These are phyloP conservation scores for Populus deltoides DNA, from an alignment of 345 rosid genomes.

Conservation along the genomic window DNA sequence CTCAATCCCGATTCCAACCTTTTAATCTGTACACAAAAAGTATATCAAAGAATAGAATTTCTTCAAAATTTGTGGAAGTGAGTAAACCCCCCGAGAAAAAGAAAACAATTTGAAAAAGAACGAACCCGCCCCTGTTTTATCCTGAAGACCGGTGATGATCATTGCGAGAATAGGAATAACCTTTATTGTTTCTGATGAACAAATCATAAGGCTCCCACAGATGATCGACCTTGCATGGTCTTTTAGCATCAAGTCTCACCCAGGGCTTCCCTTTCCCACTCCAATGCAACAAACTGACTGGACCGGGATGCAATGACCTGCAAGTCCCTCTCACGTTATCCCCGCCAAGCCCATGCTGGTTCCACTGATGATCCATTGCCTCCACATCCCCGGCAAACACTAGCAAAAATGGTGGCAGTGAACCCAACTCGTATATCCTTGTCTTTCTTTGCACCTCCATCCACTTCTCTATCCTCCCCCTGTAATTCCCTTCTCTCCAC, in stretches of 20 bases:
- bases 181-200: neutral
- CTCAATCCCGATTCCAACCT: neutral
- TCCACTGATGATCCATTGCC: slow-evolving; percentile 82
- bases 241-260: slow-evolving; percentile 72
- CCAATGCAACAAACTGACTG: slow-evolving; percentile 94
- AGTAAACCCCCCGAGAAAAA: neutral
- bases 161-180: neutral
- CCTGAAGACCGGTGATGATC: slow-evolving; percentile 26
- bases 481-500: slow-evolving; percentile 76
- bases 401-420: slow-evolving; percentile 82
- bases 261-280: slow-evolving; percentile 99
- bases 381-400: slow-evolving; percentile 83
- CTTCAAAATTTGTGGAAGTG: slow-evolving; percentile 1
- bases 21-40: slow-evolving; percentile 32
- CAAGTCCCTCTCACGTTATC: slow-evolving; percentile 87
- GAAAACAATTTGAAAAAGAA: slow-evolving; percentile 13
- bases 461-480: slow-evolving; percentile 72
- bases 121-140: neutral
- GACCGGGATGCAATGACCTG: slow-evolving; percentile 76
- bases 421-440: slow-evolving; percentile 86
- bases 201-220: slow-evolving; percentile 80
- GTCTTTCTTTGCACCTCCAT: slow-evolving; percentile 71
- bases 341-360: slow-evolving; percentile 95
- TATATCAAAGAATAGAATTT: slow-evolving; percentile 32
- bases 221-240: slow-evolving; percentile 73